Evolutionary conservation across 495 filamentous ascomycete genomes (phyloP), one percentile per base, ranked within the genome.

Genomic region (Penicillium steckii): DNA sequence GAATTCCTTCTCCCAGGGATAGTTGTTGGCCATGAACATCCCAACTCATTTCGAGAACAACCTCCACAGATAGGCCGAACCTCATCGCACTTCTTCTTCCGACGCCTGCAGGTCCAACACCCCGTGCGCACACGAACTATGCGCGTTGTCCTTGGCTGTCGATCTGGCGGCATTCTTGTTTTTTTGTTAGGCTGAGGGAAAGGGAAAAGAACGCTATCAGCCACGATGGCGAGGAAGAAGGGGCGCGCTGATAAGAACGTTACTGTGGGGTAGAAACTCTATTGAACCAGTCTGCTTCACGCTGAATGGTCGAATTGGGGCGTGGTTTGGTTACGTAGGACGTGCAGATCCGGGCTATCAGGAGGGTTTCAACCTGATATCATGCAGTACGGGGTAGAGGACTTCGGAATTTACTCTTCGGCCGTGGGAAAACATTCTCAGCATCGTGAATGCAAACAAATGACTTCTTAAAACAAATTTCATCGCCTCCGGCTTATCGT

Each of bases 11-110:
- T 58, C 23, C 56, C 56, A 3, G 61, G 57, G 17, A 66, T 32
- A 18, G 32, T 58, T 6, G 59, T 44, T 3, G 69, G 67, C 69
- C 69, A 72, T n/a, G 57, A 46, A 46, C 69, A 72, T 18, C 38
- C 55, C 3, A 70, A 52, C 23, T 68, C 63, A 50, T 71, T 64
- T 25, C 60, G 60, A 37, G 52, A 65, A 73, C 84, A 72, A 23
- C 69, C 69, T 13, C 80, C 78, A 83, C 89, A 94, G 29, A 79
- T 73, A 29, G 91, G 90, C 53, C 87, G 89, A 10, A 80, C 74
- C 72, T 94, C 90, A 62, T 94, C 90, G 69, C 90, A 95, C 76
- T 95, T 95, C 83, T 94, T 96, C 74, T 94, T 94, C n/a, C 90
- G 80, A 56, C 86, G 87, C 48, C 90, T 77, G 68, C 90, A 95